Conservation (phyloP, 192 early-diverging fungal species). For the Coemansia sp. region DNA sequence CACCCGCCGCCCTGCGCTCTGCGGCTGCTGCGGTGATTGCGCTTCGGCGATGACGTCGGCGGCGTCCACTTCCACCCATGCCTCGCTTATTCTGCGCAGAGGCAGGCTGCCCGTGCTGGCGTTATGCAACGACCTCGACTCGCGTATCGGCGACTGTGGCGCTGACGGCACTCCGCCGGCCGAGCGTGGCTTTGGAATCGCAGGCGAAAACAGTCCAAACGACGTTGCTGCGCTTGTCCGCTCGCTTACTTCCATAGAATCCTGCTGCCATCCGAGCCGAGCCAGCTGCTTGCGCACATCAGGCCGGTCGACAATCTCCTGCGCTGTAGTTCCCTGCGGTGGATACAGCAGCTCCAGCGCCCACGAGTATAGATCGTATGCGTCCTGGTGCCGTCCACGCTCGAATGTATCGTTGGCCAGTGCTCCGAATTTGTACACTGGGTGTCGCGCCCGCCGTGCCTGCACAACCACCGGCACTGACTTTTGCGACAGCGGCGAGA, state of each 20-base stretch:
- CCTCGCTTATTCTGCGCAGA: not conserved
- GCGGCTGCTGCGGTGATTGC: not conserved
- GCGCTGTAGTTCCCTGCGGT: constrained; percentile 19
- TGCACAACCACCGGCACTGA: constrained; percentile 48
- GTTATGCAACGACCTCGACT: not conserved
- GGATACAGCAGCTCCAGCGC: constrained; percentile 44
- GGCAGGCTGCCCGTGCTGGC: constrained; percentile 8
- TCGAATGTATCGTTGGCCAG: constrained; percentile 61
- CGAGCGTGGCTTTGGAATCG: not conserved
- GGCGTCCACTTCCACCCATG: not conserved
- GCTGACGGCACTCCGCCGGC: not conserved
- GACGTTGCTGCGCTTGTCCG: not conserved
- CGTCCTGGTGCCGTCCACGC: constrained; percentile 53
- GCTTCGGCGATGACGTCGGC: not conserved
- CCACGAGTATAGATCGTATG: constrained; percentile 55
- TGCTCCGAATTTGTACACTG: constrained; percentile 47
- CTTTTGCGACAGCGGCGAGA: constrained; percentile 37
- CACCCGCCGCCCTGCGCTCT: constrained; percentile 16
- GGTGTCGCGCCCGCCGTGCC: constrained; percentile 47
- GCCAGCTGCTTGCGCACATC: constrained; percentile 20
- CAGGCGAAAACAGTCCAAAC: constrained; percentile 10
- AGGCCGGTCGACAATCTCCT: constrained; percentile 29
- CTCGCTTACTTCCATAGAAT: not conserved
- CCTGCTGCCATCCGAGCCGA: constrained; percentile 20
- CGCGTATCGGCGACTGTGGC: not conserved